A percentile compares a stretch with the other conserved stretches of the same genome.
phyloP scores from a whole-genome alignment of 306 rosid genomes.

The Erythrophleum fordii region DNA sequence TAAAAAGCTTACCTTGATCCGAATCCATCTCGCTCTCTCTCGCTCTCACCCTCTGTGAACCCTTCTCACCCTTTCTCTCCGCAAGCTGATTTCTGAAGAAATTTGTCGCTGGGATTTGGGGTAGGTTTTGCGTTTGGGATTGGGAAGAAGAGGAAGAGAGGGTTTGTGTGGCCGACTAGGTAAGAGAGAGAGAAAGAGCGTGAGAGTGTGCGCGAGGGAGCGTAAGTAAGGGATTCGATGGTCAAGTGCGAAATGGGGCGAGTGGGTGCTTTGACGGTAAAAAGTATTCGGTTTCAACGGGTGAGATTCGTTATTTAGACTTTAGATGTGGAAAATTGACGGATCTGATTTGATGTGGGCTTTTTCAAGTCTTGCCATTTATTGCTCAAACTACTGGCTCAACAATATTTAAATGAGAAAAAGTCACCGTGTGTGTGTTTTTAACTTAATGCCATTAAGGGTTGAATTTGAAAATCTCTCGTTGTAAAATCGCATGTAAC shows the following conservation, averaged over 20 bases:
- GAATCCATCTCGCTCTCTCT: constrained; percentile 55
- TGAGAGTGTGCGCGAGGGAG: constrained; percentile 11
- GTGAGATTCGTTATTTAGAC: constrained; percentile 9
- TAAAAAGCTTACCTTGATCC: constrained; percentile 79
- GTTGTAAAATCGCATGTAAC: no score
- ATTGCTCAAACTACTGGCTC: background rate
- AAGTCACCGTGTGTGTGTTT: no score
- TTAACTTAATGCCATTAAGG: no score
- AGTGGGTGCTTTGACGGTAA: background rate
- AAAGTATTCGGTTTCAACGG: constrained; percentile 47
- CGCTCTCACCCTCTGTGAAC: background rate
- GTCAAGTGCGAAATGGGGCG: background rate
- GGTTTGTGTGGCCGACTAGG: constrained; percentile 59
- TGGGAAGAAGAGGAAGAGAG: constrained; percentile 24
- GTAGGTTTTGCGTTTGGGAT: background rate
- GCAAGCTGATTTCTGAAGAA: background rate
- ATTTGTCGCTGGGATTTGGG: background rate
- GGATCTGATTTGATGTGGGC: background rate
- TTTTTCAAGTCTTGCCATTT: background rate
- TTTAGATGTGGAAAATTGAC: background rate
- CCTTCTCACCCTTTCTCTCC: background rate
- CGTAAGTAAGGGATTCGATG: background rate
- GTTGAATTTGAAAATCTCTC: no score
- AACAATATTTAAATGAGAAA: no score
- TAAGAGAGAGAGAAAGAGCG: constrained; percentile 2